A percentile compares a stretch with the other conserved stretches of the same genome.
Conservation (phyloP, 179 eudicot species). For the Sideroxylon spinosum region DNA sequence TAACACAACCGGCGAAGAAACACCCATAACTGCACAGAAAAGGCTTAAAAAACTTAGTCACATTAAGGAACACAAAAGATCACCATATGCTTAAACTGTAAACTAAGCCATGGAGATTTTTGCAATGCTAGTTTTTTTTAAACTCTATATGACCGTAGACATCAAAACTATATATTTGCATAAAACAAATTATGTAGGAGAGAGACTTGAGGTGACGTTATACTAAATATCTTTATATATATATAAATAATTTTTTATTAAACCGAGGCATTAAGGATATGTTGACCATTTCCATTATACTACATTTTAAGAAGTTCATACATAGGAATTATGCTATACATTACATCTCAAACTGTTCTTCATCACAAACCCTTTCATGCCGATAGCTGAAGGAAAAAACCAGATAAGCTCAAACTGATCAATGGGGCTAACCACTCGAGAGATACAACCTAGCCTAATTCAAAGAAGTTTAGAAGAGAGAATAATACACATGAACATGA, state of each 20-base stretch:
- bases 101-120: too few species aligned
- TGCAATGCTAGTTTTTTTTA: not conserved
- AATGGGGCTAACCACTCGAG: not conserved
- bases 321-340: not conserved
- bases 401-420: not conserved
- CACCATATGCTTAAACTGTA: too few species aligned
- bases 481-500: not conserved
- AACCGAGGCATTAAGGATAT: too few species aligned
- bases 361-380: not conserved
- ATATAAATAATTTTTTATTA: too few species aligned
- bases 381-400: not conserved
- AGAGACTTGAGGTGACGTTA: too few species aligned
- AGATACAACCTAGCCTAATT: not conserved
- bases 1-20: constrained; percentile 17
- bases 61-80: not conserved
- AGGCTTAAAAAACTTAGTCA: constrained; percentile 7
- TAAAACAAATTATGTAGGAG: not conserved
- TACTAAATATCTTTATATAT: too few species aligned
- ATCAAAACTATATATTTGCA: not conserved
- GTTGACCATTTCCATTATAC: too few species aligned
- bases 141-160: not conserved
- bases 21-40: constrained; percentile 24
- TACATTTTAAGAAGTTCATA: too few species aligned
- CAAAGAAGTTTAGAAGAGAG: not conserved
- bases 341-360: not conserved